phyloP scores from a whole-genome alignment of 208 protist species.

The Leptomonas pyrrhocoris region DNA sequence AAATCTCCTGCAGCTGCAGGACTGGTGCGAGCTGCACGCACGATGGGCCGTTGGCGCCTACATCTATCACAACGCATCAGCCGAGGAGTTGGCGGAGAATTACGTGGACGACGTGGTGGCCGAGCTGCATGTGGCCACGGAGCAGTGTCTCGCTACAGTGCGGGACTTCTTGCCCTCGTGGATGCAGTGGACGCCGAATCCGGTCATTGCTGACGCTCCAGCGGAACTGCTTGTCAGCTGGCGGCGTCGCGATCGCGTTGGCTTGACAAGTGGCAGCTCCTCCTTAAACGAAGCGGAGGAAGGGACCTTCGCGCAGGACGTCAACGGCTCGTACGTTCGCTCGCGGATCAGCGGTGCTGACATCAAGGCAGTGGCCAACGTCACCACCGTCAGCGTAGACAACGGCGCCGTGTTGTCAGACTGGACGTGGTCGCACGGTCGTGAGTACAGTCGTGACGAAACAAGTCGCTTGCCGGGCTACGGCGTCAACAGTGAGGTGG shows the following conservation, averaged over 20 bases:
- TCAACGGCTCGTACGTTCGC: not conserved
- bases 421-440: slow-evolving; percentile 14
- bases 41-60: not conserved
- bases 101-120: not conserved
- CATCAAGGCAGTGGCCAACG: not conserved
- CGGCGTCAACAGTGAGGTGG: slow-evolving; percentile 30
- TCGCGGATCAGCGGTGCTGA: not conserved
- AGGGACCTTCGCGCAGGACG: not conserved
- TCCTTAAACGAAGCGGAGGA: slow-evolving; percentile 27
- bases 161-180: not conserved
- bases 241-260: slow-evolving; percentile 25
- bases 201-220: no score
- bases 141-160: slow-evolving; percentile 1
- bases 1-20: not conserved
- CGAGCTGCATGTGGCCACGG: not conserved
- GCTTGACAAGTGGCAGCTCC: slow-evolving; percentile 22
- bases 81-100: no score
- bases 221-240: not conserved
- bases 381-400: not conserved
- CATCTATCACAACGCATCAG: not conserved
- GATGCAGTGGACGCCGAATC: not conserved
- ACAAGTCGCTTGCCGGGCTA: not conserved
- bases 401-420: not conserved
- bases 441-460: slow-evolving; percentile 10
- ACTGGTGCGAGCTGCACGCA: slow-evolving; percentile 11